Base-by-base conservation (phyloP, 2,329 filamentous ascomycete species). In the Ascosphaera apis region DNA sequence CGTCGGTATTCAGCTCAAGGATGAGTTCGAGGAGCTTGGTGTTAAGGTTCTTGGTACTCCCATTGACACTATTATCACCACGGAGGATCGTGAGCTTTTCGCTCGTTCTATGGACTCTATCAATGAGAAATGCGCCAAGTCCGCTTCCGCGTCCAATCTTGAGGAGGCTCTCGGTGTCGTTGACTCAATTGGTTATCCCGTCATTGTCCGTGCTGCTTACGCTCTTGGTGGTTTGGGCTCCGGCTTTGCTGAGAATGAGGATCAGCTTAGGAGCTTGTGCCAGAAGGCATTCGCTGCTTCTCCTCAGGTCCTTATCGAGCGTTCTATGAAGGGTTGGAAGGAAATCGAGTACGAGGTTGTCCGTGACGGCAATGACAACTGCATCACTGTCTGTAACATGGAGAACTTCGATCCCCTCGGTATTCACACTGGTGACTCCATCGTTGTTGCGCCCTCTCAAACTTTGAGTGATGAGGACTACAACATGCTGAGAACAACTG, bases 311-410 rank as follows among this genome's bases (percentile, higher is more conserved):
- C 69, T 98, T 37, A 91, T 98, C 48, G 88, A 98, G 63, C 75
- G 80, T 55, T 91, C 82, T 62, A 95, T 98, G 86, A 95, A 95
- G 63, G 88, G 88, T 40, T 98, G 88, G 88, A 98, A 98, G 58
- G 88, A 98, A 58, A 91, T 95, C 43, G 88, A 98, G 57, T 98
- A 95, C 52, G 88, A 98, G 57, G 88, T 95, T 42, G 88, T 98
- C 30, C 77, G 88, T 49, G 88, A 95, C 62, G 78, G 75, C 39
- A 74, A 82, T 47, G 84, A 98, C 62, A 95, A 95, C 67, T 98
- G 88, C 55, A 95, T 98, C 53, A 98, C 88, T 4, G 88, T 98
- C 42, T 98, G 88, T 58, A 98, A 98, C 64, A 95, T 98, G 88
- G 88, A 98, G 63, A 98, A 98, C 62, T 98, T 98, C 50, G 88